Base-by-base conservation (phyloP, 805 yeast genomes). In the Lachancea sp. region DNA sequence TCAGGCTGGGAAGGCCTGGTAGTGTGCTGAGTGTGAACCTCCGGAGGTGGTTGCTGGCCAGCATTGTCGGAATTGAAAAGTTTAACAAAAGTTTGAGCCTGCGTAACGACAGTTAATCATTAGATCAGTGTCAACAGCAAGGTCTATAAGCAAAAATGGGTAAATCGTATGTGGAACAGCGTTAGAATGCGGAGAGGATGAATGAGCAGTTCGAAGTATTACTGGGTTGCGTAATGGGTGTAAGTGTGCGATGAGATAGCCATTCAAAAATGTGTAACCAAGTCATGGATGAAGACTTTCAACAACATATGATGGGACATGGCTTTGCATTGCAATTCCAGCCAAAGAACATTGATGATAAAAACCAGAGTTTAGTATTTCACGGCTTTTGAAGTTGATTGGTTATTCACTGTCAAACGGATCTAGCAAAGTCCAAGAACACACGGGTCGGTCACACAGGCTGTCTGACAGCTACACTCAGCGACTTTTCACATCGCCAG, bases 71-170 rank as follows among this genome's bases (percentile, higher is more conserved):
- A 22, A 18, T 43, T 38, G 36, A 39, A 44, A 39, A 39, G 17
- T 38, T 22, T 38, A 15, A 31, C 38, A 44, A 44, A 44, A 29
- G 38, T 44, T 44, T 44, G 25, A 30, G 25, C 16, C 36, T 33
- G 15, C 29, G 40, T 19, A 26, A 33, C 20, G 25, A 36, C 18
- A 36, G 39, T 36, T 20, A 26, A 3, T 12, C 4, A 17, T 13
- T 26, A 38, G 48, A 46, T 41, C 41, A 39, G 46, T 44, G 40
- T 35, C 38, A 48, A 57, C 58, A 52, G 53, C 64, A 61, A 56
- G 59, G 57, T 53, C 59, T 55, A 62, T 55, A 55, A 56, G 59
- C 60, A 58, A 63, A 63, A 61, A 65, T 65, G 69, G 69, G 69
- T 65, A 65, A 65, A 65, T 64, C 69, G 69, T 65, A 65, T 65